Base-by-base conservation (phyloP, 768 basidiomycete genomes). In the Pulveroboletus sp. region DNA sequence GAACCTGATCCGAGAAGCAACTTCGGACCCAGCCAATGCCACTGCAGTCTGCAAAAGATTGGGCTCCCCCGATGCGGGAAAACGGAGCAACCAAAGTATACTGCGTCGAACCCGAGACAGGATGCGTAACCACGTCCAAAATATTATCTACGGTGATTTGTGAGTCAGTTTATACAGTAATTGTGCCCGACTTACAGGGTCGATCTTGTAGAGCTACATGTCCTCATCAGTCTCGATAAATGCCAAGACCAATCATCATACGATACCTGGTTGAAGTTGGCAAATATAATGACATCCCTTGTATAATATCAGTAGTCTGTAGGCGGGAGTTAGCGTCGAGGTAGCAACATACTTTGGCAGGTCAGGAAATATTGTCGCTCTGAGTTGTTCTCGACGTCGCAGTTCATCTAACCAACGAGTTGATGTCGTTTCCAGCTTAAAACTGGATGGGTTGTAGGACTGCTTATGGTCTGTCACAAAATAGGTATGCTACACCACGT, bases 21-120 rank as follows among this genome's bases (percentile, higher is more conserved):
- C 67, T 21, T 76, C 75, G 11, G 69, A 50, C 1, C 75, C 74
- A 7, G 73, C 78, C 77, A 78, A 78, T 33, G 63, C 53, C 32
- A 40, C 46, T 2, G 78, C 77, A 3, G 69, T 67, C 36, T 71
- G 69, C 28, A 71, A 55, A 31, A 79, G 62, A 50, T 79, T 72
- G 45, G 66, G 60, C 44, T 79, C 77, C 38, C 75, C 78, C 8
- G 75, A 64, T 1, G 69, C 63, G 7, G 77, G 77, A 53, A 79
- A 79, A 21, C 77, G 76, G 39, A 79, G 67, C 1, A 79, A 64
- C 77, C 77, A 79, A n/a, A 79, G 69, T 44, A 79, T 71, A 47
- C 77, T 77, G 15, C 69, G 69, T 14, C 69, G 73, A 38, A 76
- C 71, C 46, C 66, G 61, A 14, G 61, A 57, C 17, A 79, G 68